These are phyloP conservation scores for Corynascus novoguineensis DNA, from an alignment of 495 filamentous ascomycete species.

Conservation along the genomic window DNA sequence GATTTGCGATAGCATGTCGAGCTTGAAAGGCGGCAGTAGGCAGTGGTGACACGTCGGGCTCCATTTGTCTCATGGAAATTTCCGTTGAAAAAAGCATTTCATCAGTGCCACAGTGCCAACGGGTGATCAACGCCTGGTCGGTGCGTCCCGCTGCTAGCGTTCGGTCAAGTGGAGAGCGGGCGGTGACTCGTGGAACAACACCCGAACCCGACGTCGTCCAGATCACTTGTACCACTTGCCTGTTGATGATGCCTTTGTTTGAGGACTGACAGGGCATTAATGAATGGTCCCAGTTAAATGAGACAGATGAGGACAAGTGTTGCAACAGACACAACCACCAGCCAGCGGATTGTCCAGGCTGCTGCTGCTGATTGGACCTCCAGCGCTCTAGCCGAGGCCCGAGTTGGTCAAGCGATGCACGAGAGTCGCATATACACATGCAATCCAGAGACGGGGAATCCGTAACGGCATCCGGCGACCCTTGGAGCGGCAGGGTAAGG, in stretches of 20 bases:
- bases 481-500: not conserved
- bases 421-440: not conserved
- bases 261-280: not conserved
- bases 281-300: not conserved
- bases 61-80: not conserved
- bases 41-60: too few species aligned
- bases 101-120: not conserved
- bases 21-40: too few species aligned
- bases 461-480: not conserved
- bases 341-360: not conserved
- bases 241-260: not conserved
- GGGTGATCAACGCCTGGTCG: constrained; percentile 15
- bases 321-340: not conserved
- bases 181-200: not conserved
- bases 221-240: not conserved
- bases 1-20: too few species aligned
- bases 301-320: not conserved
- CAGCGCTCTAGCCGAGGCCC: not conserved
- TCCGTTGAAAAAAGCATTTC: not conserved
- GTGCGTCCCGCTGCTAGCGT: constrained; percentile 15
- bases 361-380: not conserved
- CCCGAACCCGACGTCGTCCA: not conserved
- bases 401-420: not conserved
- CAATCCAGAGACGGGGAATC: not conserved
- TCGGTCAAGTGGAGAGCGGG: constrained; percentile 5